These are phyloP conservation scores for Pleoardoris graminearum DNA, from an alignment of 2,329 filamentous ascomycete genomes.

Conservation along the genomic window DNA sequence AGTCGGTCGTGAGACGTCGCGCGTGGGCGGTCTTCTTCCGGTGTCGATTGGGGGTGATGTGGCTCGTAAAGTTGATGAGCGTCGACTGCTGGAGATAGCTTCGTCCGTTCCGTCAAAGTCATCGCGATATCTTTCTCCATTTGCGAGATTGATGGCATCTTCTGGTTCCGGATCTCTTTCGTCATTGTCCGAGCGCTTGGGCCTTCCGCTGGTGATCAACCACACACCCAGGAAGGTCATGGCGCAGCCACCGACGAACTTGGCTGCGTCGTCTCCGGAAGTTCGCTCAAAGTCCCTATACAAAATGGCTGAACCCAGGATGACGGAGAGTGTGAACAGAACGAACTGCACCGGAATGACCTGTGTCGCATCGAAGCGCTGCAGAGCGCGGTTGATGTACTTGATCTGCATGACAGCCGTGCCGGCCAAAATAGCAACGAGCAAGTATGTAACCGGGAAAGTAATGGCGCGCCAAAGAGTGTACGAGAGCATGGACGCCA, in stretches of 20 bases:
- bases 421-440: constrained; percentile 75
- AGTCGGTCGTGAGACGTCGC: constrained; percentile 19
- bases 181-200: constrained; percentile 60
- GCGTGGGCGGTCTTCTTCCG: constrained; percentile 16
- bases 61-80: constrained; percentile 31
- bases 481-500: constrained; percentile 91
- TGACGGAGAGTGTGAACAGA: constrained; percentile 92
- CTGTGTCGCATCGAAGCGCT: constrained; percentile 94
- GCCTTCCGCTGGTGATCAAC: constrained; percentile 85
- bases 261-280: constrained; percentile 70
- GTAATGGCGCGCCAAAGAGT: constrained; percentile 86
- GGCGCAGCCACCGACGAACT: constrained; percentile 88
- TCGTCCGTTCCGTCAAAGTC: constrained; percentile 21
- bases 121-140: constrained; percentile 45
- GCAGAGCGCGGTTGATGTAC: constrained; percentile 87
- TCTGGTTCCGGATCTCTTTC: constrained; percentile 49
- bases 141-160: constrained; percentile 49
- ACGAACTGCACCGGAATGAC: constrained; percentile 99
- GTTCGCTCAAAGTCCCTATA: constrained; percentile 94
- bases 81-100: constrained; percentile 16
- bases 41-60: constrained; percentile 28
- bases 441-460: constrained; percentile 86
- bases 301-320: constrained; percentile 87
- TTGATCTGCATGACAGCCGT: constrained; percentile 97
- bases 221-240: constrained; percentile 97